phyloP scores from a whole-genome alignment of 306 rosid species.

The Vigna radiata region DNA sequence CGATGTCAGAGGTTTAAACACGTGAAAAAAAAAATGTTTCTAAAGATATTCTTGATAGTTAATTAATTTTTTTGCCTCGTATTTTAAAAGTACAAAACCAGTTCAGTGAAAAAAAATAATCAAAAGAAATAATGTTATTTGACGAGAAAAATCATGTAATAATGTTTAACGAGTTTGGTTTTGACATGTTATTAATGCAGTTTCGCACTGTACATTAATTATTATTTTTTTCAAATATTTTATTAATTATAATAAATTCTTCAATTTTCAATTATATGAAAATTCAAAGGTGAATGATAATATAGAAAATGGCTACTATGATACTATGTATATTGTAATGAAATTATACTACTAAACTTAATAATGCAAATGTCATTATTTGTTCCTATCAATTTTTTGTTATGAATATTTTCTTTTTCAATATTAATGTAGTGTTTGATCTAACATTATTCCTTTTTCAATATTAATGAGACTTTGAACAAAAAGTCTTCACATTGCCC shows the following conservation, averaged over 20 bases:
- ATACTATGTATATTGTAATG: neutral
- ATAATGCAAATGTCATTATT: neutral
- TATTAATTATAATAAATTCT: neutral
- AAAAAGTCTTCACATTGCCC: no score
- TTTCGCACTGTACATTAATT: neutral
- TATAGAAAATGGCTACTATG: neutral
- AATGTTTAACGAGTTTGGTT: neutral
- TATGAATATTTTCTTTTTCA: neutral
- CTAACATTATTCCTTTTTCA: no score
- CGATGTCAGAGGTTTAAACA: neutral
- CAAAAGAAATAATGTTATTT: neutral
- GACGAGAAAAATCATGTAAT: no score
- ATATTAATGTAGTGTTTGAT: neutral
- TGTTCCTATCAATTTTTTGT: neutral
- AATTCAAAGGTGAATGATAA: neutral
- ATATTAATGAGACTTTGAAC: no score
- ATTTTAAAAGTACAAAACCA: neutral
- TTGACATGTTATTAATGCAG: neutral
- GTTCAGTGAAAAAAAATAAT: neutral
- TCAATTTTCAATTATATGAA: neutral
- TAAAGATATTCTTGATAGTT: neutral
- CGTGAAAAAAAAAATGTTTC: constrained; percentile 8
- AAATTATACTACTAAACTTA: neutral
- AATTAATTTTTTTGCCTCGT: neutral
- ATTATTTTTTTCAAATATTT: neutral